phyloP scores from a whole-genome alignment of 2,329 filamentous ascomycete genomes.

The Trichoderma afroharzianum region DNA sequence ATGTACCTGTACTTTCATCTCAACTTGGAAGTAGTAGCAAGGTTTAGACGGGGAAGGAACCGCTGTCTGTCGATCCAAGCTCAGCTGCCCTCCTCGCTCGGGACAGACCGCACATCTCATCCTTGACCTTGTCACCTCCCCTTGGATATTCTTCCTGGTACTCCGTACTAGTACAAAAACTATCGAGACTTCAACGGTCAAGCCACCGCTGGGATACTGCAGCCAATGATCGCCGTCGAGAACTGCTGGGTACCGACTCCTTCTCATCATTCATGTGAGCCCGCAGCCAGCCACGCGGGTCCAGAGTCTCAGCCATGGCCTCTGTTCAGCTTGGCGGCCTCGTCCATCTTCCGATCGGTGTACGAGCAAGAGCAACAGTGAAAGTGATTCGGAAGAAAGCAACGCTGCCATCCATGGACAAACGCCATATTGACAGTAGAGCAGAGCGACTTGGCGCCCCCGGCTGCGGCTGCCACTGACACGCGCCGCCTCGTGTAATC shows the following conservation, averaged over 20 bases:
- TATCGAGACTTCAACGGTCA: neutral
- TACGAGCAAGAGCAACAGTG: neutral
- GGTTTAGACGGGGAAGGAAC: neutral
- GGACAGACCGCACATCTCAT: neutral
- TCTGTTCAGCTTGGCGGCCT: neutral
- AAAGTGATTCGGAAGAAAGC: neutral
- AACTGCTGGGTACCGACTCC: neutral
- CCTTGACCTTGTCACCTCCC: neutral
- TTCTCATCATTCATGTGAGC: conserved; percentile 7
- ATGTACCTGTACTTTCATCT: neutral
- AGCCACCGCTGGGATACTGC: neutral
- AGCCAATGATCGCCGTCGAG: neutral
- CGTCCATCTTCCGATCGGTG: neutral
- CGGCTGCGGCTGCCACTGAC: conserved; percentile 9
- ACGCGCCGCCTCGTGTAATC: conserved; percentile 11
- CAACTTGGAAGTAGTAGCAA: too few relatives aligned
- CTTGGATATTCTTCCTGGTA: neutral
- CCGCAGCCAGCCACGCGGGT: conserved; percentile 6
- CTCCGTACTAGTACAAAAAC: too few relatives aligned
- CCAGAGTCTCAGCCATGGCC: conserved; percentile 6
- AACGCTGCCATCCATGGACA: neutral
- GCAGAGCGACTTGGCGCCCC: neutral
- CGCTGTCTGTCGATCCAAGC: neutral
- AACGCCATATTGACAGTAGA: neutral
- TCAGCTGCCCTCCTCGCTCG: neutral